Evolutionary conservation across 306 rosid species (phyloP), one percentile per base, ranked within the genome.

Genomic region (Sicyos edulis): DNA sequence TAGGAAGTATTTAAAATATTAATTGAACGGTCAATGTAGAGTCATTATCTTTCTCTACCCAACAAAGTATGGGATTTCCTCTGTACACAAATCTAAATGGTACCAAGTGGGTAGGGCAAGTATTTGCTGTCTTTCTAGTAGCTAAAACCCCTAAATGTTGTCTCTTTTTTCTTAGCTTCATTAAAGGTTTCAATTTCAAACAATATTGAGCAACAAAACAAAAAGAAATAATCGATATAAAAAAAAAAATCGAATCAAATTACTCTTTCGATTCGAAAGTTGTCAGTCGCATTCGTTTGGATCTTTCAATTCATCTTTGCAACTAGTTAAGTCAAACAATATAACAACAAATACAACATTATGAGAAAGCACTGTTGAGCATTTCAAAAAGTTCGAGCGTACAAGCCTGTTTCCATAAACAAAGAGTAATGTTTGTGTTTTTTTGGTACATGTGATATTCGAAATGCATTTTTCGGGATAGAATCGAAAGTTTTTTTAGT

Each of bases 21-120:
- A 58, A 77, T n/a, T 77, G 19, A 76, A 64, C 64, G 69, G 50
- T 77, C 74, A 64, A 71, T 80, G 76, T 51, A 74, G 88, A 69
- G 80, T 74, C 65, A 32, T 83, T 78, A 56, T 74, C 80, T 71
- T 80, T 78, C 78, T 78, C 73, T 61, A 77, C 72, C 75, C 76
- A 71, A 47, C 67, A 67, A 14, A 45, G 55, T 66, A 63, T 73
- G 75, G 82, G 73, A 84, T 81, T 76, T 78, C 71, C 60, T 75
- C 63, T 68, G 79, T 60, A 49, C 61, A 64, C 74, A 81, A 75
- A 75, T 82, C 77, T 70, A 21, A 61, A 76, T 66, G 65, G 76
- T 21, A 69, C 78, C 77, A 70, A 78, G 82, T 76, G 81, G 90
- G 84, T 76, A 72, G 76, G 74, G 20, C 42, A 58, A 32, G 20